Conservation (phyloP, 352 stramenopile species). For the Phytophthora tubulina region DNA sequence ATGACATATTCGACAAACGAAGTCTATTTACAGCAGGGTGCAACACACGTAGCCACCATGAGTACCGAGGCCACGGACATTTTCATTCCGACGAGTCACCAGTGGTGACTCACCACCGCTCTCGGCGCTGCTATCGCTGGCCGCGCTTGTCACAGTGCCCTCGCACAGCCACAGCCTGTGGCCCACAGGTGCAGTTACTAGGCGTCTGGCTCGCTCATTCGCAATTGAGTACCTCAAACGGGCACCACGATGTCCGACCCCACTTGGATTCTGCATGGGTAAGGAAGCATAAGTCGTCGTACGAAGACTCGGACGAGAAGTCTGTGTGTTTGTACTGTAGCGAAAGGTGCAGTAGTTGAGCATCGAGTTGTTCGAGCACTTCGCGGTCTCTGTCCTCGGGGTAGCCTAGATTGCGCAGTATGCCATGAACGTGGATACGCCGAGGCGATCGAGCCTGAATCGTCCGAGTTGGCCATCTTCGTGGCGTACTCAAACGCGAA, state of each 20-base stretch:
- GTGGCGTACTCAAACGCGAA: constrained; percentile 90
- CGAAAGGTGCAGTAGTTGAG: constrained; percentile 80
- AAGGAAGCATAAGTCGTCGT: constrained; percentile 49
- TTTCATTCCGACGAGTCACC: constrained; percentile 21
- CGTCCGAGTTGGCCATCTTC: constrained; percentile 80
- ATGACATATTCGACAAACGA: too few species aligned
- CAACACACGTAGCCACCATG: constrained; percentile 14
- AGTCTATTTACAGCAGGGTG: constrained; percentile 18
- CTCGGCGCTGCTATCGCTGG: constrained; percentile 34
- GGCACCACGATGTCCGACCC: constrained; percentile 43
- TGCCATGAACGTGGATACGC: constrained; percentile 75
- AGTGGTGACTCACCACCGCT: constrained; percentile 30
- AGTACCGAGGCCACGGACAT: constrained; percentile 27
- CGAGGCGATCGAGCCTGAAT: constrained; percentile 39
- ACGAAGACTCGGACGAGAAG: constrained; percentile 48
- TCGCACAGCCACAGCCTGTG: constrained; percentile 7
- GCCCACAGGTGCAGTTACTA: constrained; percentile 51
- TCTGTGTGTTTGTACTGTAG: constrained; percentile 67
- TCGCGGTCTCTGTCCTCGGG: constrained; percentile 75
- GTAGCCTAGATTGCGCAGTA: constrained; percentile 83
- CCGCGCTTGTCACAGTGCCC: constrained; percentile 40
- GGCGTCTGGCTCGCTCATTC: constrained; percentile 52
- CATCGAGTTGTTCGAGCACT: constrained; percentile 79
- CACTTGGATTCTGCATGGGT: constrained; percentile 41
- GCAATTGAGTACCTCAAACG: constrained; percentile 48